These are phyloP conservation scores for Calonectria pseudoturangicola DNA, from an alignment of 2,329 filamentous ascomycete genomes.

Conservation along the genomic window DNA sequence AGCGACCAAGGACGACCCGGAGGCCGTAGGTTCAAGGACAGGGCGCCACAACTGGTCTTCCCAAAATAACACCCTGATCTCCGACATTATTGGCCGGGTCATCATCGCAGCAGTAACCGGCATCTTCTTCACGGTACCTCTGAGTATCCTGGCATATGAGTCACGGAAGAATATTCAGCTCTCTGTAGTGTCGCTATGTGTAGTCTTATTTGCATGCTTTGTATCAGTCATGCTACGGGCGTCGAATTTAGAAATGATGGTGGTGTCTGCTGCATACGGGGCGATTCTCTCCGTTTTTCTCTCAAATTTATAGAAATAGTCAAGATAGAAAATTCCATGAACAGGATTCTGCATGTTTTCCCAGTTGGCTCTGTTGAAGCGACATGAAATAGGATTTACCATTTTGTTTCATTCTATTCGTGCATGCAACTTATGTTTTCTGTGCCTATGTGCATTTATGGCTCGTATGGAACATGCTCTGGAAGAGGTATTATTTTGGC, in stretches of 20 bases:
- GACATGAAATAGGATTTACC: no score
- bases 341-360: neutral
- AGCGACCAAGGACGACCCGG: neutral
- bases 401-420: no score
- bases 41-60: neutral
- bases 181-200: neutral
- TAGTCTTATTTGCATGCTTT: conserved; percentile 1
- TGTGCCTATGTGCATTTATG: no score
- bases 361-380: neutral
- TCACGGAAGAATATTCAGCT: neutral
- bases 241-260: conserved; percentile 16
- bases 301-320: neutral
- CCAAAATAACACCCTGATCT: conserved; percentile 5
- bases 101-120: neutral
- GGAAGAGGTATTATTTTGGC: no score
- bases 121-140: neutral
- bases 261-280: conserved; percentile 4
- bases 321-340: no score
- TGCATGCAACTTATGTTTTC: no score
- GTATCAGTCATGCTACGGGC: conserved; percentile 3
- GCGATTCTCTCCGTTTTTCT: conserved; percentile 4
- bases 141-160: neutral
- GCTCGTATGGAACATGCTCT: no score
- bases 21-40: neutral
- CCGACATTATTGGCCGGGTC: neutral